Base-by-base conservation (phyloP, 78 protist species). In the Dictyostelium citrinum region DNA sequence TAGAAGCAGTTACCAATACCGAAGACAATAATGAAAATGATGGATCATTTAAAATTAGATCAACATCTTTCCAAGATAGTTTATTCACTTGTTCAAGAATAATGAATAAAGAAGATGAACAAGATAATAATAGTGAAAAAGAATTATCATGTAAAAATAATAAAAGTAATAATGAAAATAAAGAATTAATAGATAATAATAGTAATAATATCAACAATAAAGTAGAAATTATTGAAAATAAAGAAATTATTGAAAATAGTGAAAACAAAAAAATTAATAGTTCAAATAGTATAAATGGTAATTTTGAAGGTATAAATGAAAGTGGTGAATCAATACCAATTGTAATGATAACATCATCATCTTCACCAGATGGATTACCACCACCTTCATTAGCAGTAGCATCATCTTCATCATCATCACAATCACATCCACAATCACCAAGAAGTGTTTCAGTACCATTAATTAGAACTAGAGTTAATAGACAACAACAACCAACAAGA, bases 401-500 rank as follows among this genome's bases (percentile, higher is more conserved):
- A 70, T 5, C 49, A 22, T 16, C 81, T 41, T n/a, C 55, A 22
- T 29, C 24, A 75, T 41, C 81, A 41, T 11, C 29, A 41, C 9
- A 37, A 22, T 16, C 81, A n/a, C 60, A 16, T 14, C 58, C 49
- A 41, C 58, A 17, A 33, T 58, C 29, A 24, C 64, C 31, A 82
- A 83, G 81, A 33, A 33, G 82, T 49, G 37, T 72, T n/a, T 68
- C 86, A 31, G 93, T 78, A 17, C 93, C 93, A 78, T 43, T 88
- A 45, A 88, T 88, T 31, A 35, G 93, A 31, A 8, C 74, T 5
- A 43, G 93, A 12, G 61, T 88, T 1, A 80, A 83, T 22, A 74
- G 93, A 64, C 67, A 46, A 27, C 67, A 46, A 39, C 71, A 6
- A 6, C 29, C 74, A n/a, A 82, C 79, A 16, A 88, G 81, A 68